These are phyloP conservation scores for Calonectria henricotiae DNA, from an alignment of 2,329 filamentous ascomycete genomes.

Conservation along the genomic window DNA sequence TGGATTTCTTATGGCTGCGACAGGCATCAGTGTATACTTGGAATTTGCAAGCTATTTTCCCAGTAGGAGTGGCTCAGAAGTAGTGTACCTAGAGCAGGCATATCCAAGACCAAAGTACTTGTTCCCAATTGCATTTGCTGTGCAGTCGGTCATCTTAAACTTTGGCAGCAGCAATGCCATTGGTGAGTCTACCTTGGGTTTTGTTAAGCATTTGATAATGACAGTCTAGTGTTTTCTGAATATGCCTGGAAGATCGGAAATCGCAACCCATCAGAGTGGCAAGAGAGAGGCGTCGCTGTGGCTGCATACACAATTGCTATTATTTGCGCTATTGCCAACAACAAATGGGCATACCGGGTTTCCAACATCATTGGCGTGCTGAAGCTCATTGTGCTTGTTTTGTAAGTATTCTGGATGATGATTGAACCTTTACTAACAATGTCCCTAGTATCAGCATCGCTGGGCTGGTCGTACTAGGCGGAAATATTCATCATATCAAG, in stretches of 20 bases:
- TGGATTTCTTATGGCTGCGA: constrained; percentile 72
- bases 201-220: neutral
- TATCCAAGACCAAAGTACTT: constrained; percentile 77
- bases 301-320: constrained; percentile 74
- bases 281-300: constrained; percentile 77
- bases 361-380: constrained; percentile 72
- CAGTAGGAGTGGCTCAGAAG: constrained; percentile 76
- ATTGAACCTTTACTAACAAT: neutral
- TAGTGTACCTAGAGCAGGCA: constrained; percentile 79
- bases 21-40: constrained; percentile 73
- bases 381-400: constrained; percentile 75
- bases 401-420: constrained; percentile 51
- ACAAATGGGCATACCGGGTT: constrained; percentile 70
- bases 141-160: constrained; percentile 76
- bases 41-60: constrained; percentile 78
- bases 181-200: constrained; percentile 29
- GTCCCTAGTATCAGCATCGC: constrained; percentile 66
- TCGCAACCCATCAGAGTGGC: constrained; percentile 69
- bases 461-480: constrained; percentile 73
- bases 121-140: constrained; percentile 76
- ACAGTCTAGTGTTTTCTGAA: constrained; percentile 68
- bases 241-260: constrained; percentile 75
- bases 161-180: constrained; percentile 79
- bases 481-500: constrained; percentile 53
- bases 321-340: constrained; percentile 69